Evolutionary conservation across 1,139 yeast species (phyloP).

Genomic region (Hyphopichia buzzinii): DNA sequence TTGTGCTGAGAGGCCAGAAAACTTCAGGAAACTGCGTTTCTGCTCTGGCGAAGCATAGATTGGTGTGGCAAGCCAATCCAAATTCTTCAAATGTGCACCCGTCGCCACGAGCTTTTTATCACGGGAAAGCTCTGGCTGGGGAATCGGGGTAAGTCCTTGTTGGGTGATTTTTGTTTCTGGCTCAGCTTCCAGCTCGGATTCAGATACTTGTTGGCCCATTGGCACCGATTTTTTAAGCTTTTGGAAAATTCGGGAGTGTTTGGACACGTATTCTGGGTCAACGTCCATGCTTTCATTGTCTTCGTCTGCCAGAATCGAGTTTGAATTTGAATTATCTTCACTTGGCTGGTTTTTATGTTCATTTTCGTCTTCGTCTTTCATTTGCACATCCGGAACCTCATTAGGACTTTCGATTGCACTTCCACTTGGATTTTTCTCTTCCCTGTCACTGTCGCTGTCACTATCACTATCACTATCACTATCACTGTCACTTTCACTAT

Average conservation of each 20-base stretch:
- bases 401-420: too few relatives aligned
- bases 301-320: too few relatives aligned
- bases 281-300: too few relatives aligned
- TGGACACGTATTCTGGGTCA: slow-evolving; percentile 22
- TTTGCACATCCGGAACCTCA: too few relatives aligned
- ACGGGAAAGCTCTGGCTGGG: slow-evolving; percentile 71
- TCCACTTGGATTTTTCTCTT: neutral
- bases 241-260: slow-evolving; percentile 28
- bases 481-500: slow-evolving; percentile 2
- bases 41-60: slow-evolving; percentile 47
- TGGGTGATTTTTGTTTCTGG: slow-evolving; percentile 21
- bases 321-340: too few relatives aligned
- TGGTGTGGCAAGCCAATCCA: slow-evolving; percentile 72
- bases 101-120: slow-evolving; percentile 43
- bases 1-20: slow-evolving; percentile 29
- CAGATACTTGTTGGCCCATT: neutral
- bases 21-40: slow-evolving; percentile 41
- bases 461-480: neutral
- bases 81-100: slow-evolving; percentile 37
- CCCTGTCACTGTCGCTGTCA: too few relatives aligned
- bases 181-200: slow-evolving; percentile 6
- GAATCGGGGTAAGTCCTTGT: slow-evolving; percentile 71
- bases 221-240: slow-evolving; percentile 24
- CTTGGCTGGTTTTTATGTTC: too few relatives aligned
- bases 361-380: neutral